A percentile compares a stretch with the other conserved stretches of the same genome.
Evolutionary conservation across 2,329 filamentous ascomycete species (phyloP).

Genomic region (Colletotrichum agaves): DNA sequence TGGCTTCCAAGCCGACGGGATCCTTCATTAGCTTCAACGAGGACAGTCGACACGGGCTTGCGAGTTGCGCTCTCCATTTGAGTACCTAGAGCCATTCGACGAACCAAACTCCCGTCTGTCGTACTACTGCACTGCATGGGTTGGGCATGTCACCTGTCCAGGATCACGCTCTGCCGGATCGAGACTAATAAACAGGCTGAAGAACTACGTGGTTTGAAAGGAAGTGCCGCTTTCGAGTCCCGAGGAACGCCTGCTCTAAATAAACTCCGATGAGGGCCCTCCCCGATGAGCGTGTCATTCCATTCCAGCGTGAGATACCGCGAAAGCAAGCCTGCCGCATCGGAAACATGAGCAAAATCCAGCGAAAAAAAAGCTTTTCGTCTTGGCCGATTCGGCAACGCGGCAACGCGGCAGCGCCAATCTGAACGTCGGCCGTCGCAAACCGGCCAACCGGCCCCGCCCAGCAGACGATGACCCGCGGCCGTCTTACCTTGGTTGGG

Average conservation of each 20-base stretch:
- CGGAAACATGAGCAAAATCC: conserved; percentile 3
- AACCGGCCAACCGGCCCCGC: not conserved
- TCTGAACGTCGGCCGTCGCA: not conserved
- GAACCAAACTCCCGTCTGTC: not conserved
- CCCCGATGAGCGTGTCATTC: conserved; percentile 12
- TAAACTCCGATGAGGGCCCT: conserved; percentile 24
- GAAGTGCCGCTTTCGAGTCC: not conserved
- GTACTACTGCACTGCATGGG: not conserved
- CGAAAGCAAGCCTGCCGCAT: not conserved
- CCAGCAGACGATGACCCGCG: not conserved
- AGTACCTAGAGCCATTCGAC: not conserved
- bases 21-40: no score
- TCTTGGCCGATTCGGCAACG: conserved; percentile 29
- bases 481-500: not conserved
- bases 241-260: not conserved
- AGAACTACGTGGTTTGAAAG: not conserved
- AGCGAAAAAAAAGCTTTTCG: not conserved
- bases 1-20: no score
- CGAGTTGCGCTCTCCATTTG: not conserved
- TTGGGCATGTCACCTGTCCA: conserved; percentile 7
- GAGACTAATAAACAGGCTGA: not conserved
- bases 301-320: not conserved
- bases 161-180: not conserved
- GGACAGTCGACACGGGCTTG: no score
- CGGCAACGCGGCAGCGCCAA: conserved; percentile 23